Conservation (phyloP, 768 basidiomycete genomes). For the Nidula microcarpa region DNA sequence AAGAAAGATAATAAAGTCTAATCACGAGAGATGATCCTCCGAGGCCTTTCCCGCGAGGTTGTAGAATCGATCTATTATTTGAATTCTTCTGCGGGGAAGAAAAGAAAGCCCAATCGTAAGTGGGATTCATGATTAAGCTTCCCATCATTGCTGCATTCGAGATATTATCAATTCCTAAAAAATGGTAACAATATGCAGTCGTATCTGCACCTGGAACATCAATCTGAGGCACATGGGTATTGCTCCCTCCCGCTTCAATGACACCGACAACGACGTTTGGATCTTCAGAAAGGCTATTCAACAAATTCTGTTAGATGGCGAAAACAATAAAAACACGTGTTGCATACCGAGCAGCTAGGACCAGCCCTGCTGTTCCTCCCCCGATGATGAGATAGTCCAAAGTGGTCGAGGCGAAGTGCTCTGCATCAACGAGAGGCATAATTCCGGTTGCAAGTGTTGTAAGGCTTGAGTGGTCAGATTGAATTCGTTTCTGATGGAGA, state of each 20-base stretch:
- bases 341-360: background rate
- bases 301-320: background rate
- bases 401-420: background rate
- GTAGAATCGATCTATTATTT: conserved; percentile 10
- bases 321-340: background rate
- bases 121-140: conserved; percentile 8
- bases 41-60: conserved; percentile 20
- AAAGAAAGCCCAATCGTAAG: conserved; percentile 20
- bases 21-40: conserved; percentile 17
- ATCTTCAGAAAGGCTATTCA: background rate
- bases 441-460: too few relatives aligned
- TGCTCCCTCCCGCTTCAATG: background rate
- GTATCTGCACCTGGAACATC: background rate
- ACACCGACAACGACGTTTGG: background rate
- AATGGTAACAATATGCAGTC: too few relatives aligned
- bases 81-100: conserved; percentile 17
- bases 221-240: background rate
- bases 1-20: background rate
- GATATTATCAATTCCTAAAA: too few relatives aligned
- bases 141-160: background rate
- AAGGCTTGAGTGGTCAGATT: too few relatives aligned
- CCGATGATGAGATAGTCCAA: background rate
- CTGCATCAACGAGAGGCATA: background rate
- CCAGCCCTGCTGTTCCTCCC: background rate
- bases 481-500: too few relatives aligned